A percentile compares a stretch with the other conserved stretches of the same genome.
Conservation (phyloP, 2,329 filamentous ascomycete genomes). For the Sporothrix phasma region DNA sequence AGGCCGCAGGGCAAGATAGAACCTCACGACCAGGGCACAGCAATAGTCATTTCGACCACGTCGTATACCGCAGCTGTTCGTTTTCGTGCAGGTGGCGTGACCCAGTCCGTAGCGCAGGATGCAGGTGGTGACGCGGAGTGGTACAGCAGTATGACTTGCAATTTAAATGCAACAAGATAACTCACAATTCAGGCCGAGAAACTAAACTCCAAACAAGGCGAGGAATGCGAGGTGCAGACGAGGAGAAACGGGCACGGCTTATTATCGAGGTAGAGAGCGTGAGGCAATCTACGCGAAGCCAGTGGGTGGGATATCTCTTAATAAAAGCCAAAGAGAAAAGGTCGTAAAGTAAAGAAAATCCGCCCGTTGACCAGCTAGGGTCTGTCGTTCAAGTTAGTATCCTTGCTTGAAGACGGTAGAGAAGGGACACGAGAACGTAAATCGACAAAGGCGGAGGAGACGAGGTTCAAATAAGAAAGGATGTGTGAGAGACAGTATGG, state of each 20-base stretch:
- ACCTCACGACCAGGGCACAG: neutral
- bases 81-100: neutral
- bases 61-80: neutral
- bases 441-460: neutral
- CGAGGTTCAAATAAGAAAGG: slow-evolving; percentile 3
- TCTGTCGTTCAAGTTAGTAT: slow-evolving; percentile 6
- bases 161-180: slow-evolving; percentile 1
- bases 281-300: slow-evolving; percentile 5
- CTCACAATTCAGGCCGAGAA: neutral
- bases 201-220: neutral
- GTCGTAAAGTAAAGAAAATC: neutral
- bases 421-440: neutral
- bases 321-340: neutral
- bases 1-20: too few species aligned
- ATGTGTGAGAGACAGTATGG: neutral
- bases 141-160: neutral
- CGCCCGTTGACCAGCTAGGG: slow-evolving; percentile 9
- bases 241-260: neutral
- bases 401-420: neutral
- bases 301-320: neutral
- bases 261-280: neutral
- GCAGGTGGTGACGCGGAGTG: neutral
- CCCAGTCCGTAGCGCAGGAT: neutral
- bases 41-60: neutral
- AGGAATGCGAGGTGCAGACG: neutral